Conservation (phyloP, 2,329 filamentous ascomycete species). For the Cladosporium phlei region DNA sequence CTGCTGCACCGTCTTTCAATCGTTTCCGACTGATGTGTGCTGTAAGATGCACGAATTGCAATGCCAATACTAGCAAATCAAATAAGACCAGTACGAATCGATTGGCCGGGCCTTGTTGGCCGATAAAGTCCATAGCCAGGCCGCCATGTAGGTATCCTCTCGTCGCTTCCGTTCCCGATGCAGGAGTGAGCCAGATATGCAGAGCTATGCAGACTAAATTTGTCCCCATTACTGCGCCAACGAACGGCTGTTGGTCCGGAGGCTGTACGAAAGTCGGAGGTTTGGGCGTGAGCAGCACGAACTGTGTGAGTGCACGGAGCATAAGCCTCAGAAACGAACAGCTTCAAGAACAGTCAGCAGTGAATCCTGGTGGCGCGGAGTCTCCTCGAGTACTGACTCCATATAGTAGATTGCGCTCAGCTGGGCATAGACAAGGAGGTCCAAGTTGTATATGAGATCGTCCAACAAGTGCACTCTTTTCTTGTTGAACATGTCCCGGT, state of each 20-base stretch:
- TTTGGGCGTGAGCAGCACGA: constrained; percentile 57
- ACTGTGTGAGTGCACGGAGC: constrained; percentile 52
- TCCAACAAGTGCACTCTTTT: constrained; percentile 48
- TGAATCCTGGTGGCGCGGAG: neutral
- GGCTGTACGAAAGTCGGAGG: constrained; percentile 47
- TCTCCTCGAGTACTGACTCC: constrained; percentile 45
- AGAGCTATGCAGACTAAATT: constrained; percentile 54
- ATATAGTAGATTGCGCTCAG: constrained; percentile 59
- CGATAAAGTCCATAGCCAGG: constrained; percentile 61
- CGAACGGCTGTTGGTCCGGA: constrained; percentile 46
- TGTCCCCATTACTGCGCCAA: constrained; percentile 50
- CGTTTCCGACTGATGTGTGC: constrained; percentile 50
- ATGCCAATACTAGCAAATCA: constrained; percentile 49
- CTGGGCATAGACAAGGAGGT: constrained; percentile 58
- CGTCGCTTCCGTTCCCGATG: constrained; percentile 44
- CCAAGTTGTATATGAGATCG: constrained; percentile 53
- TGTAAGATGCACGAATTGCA: constrained; percentile 56
- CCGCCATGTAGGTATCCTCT: constrained; percentile 57
- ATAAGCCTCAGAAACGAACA: constrained; percentile 56
- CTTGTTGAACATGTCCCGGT: constrained; percentile 33
- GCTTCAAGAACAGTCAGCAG: constrained; percentile 24
- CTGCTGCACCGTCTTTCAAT: constrained; percentile 35
- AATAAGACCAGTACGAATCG: constrained; percentile 49
- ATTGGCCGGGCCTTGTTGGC: constrained; percentile 54
- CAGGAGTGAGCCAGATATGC: constrained; percentile 41